A percentile compares a stretch with the other conserved stretches of the same genome.
Evolutionary conservation across 495 filamentous ascomycete genomes (phyloP).

Genomic region (Penicillium atrosanguineum): DNA sequence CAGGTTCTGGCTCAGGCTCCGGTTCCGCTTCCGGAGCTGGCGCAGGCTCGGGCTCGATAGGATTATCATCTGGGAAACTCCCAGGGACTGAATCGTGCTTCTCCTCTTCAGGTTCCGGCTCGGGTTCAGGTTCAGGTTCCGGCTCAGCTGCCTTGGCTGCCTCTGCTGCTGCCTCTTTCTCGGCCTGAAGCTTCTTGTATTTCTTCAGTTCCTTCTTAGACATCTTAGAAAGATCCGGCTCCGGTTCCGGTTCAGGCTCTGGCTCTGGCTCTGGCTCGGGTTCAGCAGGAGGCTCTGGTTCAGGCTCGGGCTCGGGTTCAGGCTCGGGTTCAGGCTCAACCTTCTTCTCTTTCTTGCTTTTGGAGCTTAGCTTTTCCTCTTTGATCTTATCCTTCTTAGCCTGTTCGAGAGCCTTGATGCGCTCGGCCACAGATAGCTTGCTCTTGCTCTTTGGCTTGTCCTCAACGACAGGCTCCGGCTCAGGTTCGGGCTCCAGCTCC

Average conservation of each 20-base stretch:
- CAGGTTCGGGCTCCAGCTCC: constrained; percentile 34
- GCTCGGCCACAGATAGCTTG: constrained; percentile 46
- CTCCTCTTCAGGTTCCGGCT: constrained; percentile 7
- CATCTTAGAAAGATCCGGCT: constrained; percentile 20
- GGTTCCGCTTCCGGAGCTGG: constrained; percentile 25
- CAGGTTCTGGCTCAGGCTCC: constrained; percentile 24
- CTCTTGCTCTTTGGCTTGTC: constrained; percentile 36
- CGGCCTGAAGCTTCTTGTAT: constrained; percentile 29
- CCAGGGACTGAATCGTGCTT: constrained; percentile 30
- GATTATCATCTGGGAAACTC: constrained; percentile 28
- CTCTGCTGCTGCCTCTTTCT: constrained; percentile 19
- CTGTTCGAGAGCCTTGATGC: constrained; percentile 47
- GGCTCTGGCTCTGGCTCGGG: constrained; percentile 26
- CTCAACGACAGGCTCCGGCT: constrained; percentile 24
- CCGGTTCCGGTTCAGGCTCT: constrained; percentile 17
- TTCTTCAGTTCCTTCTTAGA: constrained; percentile 20
- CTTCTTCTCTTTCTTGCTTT: constrained; percentile 23
- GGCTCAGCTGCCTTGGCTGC: constrained; percentile 59
- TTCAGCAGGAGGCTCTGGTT: constrained; percentile 17
- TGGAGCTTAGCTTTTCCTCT: constrained; percentile 31
- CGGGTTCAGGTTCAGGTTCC: constrained; percentile 55
- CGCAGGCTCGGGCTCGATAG: constrained; percentile 12
- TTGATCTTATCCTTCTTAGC: constrained; percentile 41
- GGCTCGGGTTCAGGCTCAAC: constrained; percentile 21
- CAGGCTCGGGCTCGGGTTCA: constrained; percentile 29